A percentile compares a stretch with the other conserved stretches of the same genome.
These are phyloP conservation scores for Capillidium heterosporum DNA, from an alignment of 371 early-diverging fungal genomes.

Conservation along the genomic window DNA sequence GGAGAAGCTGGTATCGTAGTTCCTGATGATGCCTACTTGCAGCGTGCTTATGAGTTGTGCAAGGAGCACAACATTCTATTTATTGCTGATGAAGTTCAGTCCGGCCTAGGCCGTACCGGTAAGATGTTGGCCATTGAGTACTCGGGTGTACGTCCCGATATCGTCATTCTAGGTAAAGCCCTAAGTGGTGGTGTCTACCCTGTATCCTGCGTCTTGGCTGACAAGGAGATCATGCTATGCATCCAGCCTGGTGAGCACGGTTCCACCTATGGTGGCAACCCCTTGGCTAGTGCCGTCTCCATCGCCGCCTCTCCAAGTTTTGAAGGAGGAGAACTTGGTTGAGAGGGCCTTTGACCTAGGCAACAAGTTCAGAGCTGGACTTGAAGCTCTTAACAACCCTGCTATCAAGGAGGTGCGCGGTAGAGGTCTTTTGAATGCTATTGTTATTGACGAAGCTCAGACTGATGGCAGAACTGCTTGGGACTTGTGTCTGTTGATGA, in stretches of 20 bases:
- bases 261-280: conserved; percentile 94
- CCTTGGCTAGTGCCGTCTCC: conserved; percentile 84
- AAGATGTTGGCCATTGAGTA: conserved; percentile 84
- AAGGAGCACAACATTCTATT: conserved; percentile 89
- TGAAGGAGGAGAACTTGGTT: conserved; percentile 81
- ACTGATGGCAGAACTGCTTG: conserved; percentile 75
- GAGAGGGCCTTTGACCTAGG: conserved; percentile 61
- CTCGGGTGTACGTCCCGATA: conserved; percentile 77
- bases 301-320: conserved; percentile 85
- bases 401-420: conserved; percentile 67
- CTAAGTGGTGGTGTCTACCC: conserved; percentile 91
- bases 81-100: conserved; percentile 94
- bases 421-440: conserved; percentile 85
- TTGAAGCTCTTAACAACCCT: conserved; percentile 55
- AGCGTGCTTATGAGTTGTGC: conserved; percentile 68
- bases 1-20: conserved; percentile 92
- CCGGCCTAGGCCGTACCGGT: conserved; percentile 92
- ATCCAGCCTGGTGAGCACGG: conserved; percentile 95
- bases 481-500: conserved; percentile 87
- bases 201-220: conserved; percentile 84
- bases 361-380: conserved; percentile 56
- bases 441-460: conserved; percentile 78
- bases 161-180: conserved; percentile 90
- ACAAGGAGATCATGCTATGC: conserved; percentile 75
- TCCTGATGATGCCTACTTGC: conserved; percentile 83